Evolutionary conservation across 73 alveolate genomes (phyloP).

Genomic region (Paramecium biaurelia): DNA sequence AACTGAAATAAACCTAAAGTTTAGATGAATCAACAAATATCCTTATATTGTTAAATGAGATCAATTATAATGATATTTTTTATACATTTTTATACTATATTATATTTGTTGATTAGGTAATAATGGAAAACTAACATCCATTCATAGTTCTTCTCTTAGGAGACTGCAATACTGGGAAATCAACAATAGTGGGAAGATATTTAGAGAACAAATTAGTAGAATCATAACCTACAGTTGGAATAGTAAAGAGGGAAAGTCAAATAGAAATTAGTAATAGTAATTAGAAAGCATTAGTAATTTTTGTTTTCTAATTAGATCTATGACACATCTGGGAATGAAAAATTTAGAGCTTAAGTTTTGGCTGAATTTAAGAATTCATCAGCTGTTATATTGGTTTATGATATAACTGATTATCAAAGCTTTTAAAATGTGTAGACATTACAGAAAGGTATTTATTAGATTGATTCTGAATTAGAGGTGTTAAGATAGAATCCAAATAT

Average conservation of each 20-base stretch:
- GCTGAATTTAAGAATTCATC: background rate
- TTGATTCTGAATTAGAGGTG: background rate
- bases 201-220: background rate
- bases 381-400: slow-evolving; percentile 17
- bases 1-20: background rate
- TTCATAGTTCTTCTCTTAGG: background rate
- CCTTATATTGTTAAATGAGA: background rate
- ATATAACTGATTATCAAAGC: slow-evolving; percentile 24
- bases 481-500: background rate
- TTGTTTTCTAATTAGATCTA: background rate
- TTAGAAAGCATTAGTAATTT: background rate
- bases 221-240: background rate
- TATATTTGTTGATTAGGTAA: background rate
- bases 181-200: slow-evolving; percentile 29
- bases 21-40: background rate
- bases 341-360: background rate
- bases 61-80: background rate
- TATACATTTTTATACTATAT: background rate
- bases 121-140: background rate
- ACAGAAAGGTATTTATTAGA: background rate
- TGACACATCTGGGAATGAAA: background rate
- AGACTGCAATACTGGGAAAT: background rate
- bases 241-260: background rate
- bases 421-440: background rate
- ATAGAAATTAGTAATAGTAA: background rate